A percentile compares a stretch with the other conserved stretches of the same genome.
phyloP scores from a whole-genome alignment of 306 rosid genomes.

The Gillenia trifoliata region DNA sequence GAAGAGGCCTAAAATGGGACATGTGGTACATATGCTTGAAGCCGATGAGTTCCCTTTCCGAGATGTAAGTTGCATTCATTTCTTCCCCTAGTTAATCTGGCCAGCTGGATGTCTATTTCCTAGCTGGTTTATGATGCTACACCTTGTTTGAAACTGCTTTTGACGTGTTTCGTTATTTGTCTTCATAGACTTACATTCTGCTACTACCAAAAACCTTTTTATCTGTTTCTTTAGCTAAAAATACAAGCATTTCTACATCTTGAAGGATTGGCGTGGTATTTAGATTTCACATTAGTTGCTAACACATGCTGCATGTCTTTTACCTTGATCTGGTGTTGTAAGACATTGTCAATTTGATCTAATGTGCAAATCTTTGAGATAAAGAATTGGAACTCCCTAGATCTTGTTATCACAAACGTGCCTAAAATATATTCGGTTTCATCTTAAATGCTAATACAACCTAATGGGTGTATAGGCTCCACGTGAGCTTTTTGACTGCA shows the following conservation, averaged over 20 bases:
- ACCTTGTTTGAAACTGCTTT: neutral
- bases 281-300: neutral
- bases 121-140: neutral
- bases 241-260: neutral
- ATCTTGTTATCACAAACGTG: neutral
- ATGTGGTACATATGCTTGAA: conserved; percentile 62
- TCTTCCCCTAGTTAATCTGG: neutral
- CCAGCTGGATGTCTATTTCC: neutral
- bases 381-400: neutral
- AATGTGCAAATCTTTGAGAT: neutral
- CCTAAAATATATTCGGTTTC: neutral
- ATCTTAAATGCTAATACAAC: neutral
- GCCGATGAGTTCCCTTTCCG: conserved; percentile 64
- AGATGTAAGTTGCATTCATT: conserved; percentile 36
- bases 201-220: neutral
- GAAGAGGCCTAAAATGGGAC: conserved; percentile 66
- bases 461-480: neutral
- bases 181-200: neutral
- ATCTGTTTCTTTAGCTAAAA: neutral
- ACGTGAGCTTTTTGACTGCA: neutral
- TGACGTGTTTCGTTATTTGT: neutral
- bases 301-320: neutral
- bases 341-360: neutral
- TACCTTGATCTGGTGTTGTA: neutral
- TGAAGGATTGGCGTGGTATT: neutral